Conservation (phyloP, 306 rosid genomes). For the Sophora flavescens region DNA sequence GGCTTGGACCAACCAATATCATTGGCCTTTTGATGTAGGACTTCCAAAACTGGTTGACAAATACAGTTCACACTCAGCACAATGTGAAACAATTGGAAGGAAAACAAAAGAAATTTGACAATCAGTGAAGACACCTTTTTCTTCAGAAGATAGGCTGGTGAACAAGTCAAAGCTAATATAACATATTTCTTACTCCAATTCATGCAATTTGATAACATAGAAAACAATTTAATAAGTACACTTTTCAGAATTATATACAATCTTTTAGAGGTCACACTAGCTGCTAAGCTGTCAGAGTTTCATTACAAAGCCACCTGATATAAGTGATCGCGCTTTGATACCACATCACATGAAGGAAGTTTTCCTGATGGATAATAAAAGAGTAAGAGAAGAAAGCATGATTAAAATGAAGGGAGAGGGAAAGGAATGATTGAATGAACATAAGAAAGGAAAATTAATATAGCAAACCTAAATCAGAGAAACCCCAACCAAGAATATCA, state of each 20-base stretch:
- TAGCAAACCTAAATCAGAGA: constrained; percentile 78
- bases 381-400: neutral
- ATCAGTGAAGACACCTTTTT: constrained; percentile 13
- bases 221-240: neutral
- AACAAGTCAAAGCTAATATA: constrained; percentile 1
- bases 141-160: no score
- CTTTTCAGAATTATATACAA: constrained; percentile 1
- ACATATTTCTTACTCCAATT: constrained; percentile 9
- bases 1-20: constrained; percentile 89
- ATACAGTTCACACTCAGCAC: constrained; percentile 17
- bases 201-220: neutral
- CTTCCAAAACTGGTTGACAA: constrained; percentile 75
- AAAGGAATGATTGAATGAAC: no score
- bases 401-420: constrained; percentile 8
- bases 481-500: constrained; percentile 93
- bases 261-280: neutral
- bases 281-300: neutral
- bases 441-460: constrained; percentile 15
- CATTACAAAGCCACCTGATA: constrained; percentile 59
- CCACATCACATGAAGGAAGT: constrained; percentile 68
- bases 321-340: constrained; percentile 74
- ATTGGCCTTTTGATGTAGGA: constrained; percentile 71
- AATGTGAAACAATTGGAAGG: neutral
- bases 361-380: constrained; percentile 53
- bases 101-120: constrained; percentile 12